Percentiles rank a stretch among this genome's conserved stretches.
Conservation (phyloP, 176 grass and related monocot genomes). For the Oryza longistaminata region DNA sequence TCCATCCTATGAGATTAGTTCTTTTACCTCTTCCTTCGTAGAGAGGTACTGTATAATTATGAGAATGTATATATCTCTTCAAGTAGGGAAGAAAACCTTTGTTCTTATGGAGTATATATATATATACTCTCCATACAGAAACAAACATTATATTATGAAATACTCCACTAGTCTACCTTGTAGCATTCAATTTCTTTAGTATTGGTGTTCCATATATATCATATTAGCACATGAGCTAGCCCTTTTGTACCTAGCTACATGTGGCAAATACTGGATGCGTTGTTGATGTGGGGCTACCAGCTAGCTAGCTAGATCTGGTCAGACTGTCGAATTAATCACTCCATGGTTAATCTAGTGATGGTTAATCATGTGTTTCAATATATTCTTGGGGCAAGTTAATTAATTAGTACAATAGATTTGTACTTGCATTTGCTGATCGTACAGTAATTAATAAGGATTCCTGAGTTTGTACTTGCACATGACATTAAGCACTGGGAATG, state of each 20-base stretch:
- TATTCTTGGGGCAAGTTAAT: slow-evolving; percentile 4
- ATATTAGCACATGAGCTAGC: no score
- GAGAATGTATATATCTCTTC: no score
- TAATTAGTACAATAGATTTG: neutral
- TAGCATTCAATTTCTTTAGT: neutral
- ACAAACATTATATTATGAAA: neutral
- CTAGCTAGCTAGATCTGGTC: slow-evolving; percentile 3
- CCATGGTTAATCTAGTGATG: neutral
- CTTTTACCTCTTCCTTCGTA: no score
- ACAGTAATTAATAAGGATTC: neutral
- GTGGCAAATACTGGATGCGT: slow-evolving; percentile 2
- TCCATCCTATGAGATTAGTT: no score
- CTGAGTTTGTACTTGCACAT: neutral
- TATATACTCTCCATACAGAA: neutral
- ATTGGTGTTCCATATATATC: no score
- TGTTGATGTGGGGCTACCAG: neutral
- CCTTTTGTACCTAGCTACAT: neutral
- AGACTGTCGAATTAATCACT: neutral
- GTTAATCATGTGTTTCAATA: neutral
- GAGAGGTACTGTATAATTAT: no score
- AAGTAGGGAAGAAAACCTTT: neutral
- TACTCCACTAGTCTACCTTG: neutral
- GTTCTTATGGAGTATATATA: no score
- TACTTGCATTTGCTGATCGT: neutral
- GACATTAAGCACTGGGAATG: neutral